phyloP scores from a whole-genome alignment of 179 eudicot species.

The Sideroxylon spinosum region DNA sequence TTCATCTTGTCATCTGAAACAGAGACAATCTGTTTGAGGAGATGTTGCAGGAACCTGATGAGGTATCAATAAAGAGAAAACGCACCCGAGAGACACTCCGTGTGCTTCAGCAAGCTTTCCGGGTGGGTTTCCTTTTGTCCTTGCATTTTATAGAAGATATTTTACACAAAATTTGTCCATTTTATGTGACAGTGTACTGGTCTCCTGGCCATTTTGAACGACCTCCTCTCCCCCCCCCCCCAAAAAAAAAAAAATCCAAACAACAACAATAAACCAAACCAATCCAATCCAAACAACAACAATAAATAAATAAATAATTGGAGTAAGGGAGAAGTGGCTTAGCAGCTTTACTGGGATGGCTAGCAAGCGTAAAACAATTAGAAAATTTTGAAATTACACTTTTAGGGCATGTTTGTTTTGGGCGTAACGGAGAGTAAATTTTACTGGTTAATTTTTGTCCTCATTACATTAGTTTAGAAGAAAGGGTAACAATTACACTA shows the following conservation, averaged over 20 bases:
- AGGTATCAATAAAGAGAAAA: constrained; percentile 66
- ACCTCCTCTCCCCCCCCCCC: background rate
- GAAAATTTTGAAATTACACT: background rate
- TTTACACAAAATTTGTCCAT: background rate
- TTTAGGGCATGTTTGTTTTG: too few relatives aligned
- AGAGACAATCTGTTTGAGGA: constrained; percentile 85
- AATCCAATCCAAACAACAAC: too few relatives aligned
- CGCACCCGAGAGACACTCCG: constrained; percentile 65
- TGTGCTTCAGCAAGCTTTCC: constrained; percentile 75
- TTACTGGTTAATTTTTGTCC: too few relatives aligned
- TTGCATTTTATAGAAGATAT: background rate
- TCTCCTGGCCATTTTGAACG: background rate
- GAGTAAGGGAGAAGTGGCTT: background rate
- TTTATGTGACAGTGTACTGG: background rate
- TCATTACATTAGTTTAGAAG: too few relatives aligned
- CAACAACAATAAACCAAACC: too few relatives aligned
- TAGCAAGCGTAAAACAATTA: too few relatives aligned
- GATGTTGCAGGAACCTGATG: constrained; percentile 89
- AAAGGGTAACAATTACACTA: too few relatives aligned
- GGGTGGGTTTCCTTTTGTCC: constrained; percentile 40
- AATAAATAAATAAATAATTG: background rate
- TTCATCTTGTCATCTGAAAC: constrained; percentile 20
- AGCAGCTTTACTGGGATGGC: too few relatives aligned
- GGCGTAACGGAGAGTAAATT: background rate
- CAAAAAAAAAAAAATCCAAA: too few relatives aligned